These are phyloP conservation scores for Mortierella sp. DNA, from an alignment of 371 early-diverging fungal species.

Conservation along the genomic window DNA sequence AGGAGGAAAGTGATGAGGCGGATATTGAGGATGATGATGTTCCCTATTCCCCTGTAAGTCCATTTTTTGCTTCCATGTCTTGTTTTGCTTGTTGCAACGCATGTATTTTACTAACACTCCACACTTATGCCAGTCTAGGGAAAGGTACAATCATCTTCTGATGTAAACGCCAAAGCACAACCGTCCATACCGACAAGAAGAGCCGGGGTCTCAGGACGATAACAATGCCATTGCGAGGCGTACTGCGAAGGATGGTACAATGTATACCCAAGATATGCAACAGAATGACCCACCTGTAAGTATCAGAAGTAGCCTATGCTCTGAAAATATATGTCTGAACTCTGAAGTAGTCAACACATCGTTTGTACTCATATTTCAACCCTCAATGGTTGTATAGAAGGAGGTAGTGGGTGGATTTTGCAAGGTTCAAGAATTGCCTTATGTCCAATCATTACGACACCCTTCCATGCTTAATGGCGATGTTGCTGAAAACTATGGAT, in stretches of 20 bases:
- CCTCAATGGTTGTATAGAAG: slow-evolving; percentile 1
- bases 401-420: neutral
- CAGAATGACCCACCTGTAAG: slow-evolving; percentile 5
- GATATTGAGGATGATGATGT: neutral
- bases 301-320: neutral
- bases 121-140: neutral
- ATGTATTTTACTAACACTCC: neutral
- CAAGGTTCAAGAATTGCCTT: neutral
- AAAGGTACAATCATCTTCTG: neutral
- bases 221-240: slow-evolving; percentile 4
- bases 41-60: neutral
- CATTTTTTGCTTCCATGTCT: neutral
- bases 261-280: neutral
- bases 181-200: neutral
- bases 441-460: neutral
- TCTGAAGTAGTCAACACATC: neutral
- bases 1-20: neutral
- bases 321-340: neutral
- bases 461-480: neutral
- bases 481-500: neutral
- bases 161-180: neutral
- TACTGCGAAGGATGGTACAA: slow-evolving; percentile 3
- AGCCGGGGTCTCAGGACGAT: neutral
- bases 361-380: neutral
- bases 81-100: slow-evolving; percentile 2